phyloP scores from a whole-genome alignment of 768 basidiomycete species.

The Gautieria morchelliformis region DNA sequence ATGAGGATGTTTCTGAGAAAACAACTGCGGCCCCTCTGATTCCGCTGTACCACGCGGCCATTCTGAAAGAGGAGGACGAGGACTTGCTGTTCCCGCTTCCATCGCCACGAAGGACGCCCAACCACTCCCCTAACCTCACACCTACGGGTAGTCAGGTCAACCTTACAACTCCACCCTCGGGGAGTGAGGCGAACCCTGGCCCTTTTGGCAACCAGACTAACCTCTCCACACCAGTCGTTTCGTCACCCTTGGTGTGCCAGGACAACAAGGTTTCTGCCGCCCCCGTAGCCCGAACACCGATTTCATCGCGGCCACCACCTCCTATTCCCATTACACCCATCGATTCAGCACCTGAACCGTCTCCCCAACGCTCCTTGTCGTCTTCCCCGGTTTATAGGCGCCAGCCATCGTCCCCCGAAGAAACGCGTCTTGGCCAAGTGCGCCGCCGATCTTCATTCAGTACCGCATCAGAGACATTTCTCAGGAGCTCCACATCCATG shows the following conservation, averaged over 20 bases:
- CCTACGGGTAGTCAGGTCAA: constrained; percentile 14
- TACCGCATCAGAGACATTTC: constrained; percentile 10
- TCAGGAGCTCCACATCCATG: constrained; percentile 27
- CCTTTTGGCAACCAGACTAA: not conserved
- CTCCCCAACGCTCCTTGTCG: not conserved
- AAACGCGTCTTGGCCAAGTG: not conserved
- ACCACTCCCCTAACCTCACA: constrained; percentile 29
- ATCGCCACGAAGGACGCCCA: constrained; percentile 46
- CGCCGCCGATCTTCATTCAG: constrained; percentile 21
- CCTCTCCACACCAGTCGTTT: not conserved
- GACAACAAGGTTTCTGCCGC: not conserved
- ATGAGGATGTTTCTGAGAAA: not conserved
- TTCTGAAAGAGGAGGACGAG: constrained; percentile 39
- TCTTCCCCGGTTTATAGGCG: not conserved
- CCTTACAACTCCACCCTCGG: not conserved
- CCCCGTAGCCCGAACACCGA: not conserved
- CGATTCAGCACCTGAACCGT: not conserved
- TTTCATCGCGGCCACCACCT: not conserved
- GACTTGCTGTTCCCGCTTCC: constrained; percentile 50
- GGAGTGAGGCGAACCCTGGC: not conserved
- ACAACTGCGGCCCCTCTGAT: constrained; percentile 9
- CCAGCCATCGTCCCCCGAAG: constrained; percentile 4
- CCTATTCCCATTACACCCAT: not conserved
- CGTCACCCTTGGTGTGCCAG: not conserved
- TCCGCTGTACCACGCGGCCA: not conserved